Conservation (phyloP, 139 green algal species). For the Chlorella vulgaris region DNA sequence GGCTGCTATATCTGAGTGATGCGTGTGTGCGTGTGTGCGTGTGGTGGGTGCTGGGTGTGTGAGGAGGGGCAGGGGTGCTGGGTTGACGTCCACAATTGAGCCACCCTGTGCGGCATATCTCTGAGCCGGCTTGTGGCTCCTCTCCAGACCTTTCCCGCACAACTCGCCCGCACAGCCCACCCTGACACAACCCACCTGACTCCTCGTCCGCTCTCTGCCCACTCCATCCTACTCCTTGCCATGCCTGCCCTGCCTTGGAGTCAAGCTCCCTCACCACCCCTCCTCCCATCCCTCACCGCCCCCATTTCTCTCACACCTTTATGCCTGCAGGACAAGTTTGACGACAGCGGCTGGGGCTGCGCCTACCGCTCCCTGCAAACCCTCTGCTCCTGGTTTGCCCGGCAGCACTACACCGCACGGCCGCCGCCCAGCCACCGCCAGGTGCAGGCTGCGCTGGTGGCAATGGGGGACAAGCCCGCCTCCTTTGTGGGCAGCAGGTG, state of each 20-base stretch:
- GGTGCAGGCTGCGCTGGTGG: constrained; percentile 86
- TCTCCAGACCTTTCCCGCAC: too few relatives aligned
- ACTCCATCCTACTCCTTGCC: too few relatives aligned
- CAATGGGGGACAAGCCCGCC: constrained; percentile 83
- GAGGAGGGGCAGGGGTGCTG: neutral
- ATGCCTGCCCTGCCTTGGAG: neutral
- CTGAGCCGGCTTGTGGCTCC: too few relatives aligned
- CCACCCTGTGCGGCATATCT: too few relatives aligned
- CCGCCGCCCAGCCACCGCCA: constrained; percentile 76
- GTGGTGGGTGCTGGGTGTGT: too few relatives aligned
- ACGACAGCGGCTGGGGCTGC: constrained; percentile 95
- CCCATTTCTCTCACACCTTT: neutral
- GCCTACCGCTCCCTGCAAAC: constrained; percentile 97
- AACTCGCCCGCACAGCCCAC: too few relatives aligned
- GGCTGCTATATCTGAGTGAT: neutral
- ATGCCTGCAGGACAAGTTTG: constrained; percentile 80
- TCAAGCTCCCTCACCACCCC: neutral
- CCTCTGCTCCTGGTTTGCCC: constrained; percentile 89
- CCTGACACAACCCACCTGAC: too few relatives aligned
- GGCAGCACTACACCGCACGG: constrained; percentile 80
- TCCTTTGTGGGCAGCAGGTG: constrained; percentile 76
- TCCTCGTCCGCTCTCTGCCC: too few relatives aligned
- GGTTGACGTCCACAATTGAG: too few relatives aligned
- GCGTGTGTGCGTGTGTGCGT: neutral
- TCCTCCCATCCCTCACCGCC: neutral